phyloP scores from a whole-genome alignment of 192 early-diverging fungal species.

The Coemansia sp. region DNA sequence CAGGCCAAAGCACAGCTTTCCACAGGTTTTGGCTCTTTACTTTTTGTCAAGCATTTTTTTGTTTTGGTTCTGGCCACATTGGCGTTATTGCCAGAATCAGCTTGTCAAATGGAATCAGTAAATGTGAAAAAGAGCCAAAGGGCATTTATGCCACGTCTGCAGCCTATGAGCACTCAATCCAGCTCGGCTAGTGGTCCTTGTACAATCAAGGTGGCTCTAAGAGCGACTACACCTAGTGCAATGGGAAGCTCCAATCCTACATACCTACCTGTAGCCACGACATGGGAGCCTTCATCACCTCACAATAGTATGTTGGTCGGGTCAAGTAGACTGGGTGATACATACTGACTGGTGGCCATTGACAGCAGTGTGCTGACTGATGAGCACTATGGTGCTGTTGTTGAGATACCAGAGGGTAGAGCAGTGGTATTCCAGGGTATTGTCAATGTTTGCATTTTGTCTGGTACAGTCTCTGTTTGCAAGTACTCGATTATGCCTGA shows the following conservation, averaged over 20 bases:
- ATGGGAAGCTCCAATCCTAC: background rate
- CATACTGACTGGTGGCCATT: conserved; percentile 1
- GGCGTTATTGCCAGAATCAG: background rate
- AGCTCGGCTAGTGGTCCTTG: conserved; percentile 1
- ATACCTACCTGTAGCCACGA: conserved; percentile 17
- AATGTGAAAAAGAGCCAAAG: conserved; percentile 13
- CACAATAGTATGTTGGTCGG: conserved; percentile 8
- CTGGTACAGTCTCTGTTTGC: conserved; percentile 30
- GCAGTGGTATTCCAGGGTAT: conserved; percentile 44
- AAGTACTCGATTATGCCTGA: conserved; percentile 19
- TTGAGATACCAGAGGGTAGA: conserved; percentile 22
- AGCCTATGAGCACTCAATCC: conserved; percentile 1
- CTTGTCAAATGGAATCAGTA: background rate
- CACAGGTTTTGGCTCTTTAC: background rate
- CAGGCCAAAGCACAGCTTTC: background rate
- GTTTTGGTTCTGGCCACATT: background rate
- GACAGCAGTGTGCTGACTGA: background rate
- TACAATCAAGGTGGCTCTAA: background rate
- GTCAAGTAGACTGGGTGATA: background rate
- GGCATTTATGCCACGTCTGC: conserved; percentile 27
- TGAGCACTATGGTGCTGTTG: conserved; percentile 27
- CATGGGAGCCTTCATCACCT: conserved; percentile 16
- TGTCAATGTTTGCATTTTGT: conserved; percentile 41
- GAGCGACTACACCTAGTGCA: background rate
- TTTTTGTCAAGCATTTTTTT: background rate